These are phyloP conservation scores for Plenodomus tracheiphilus DNA, from an alignment of 2,329 filamentous ascomycete species.

Conservation along the genomic window DNA sequence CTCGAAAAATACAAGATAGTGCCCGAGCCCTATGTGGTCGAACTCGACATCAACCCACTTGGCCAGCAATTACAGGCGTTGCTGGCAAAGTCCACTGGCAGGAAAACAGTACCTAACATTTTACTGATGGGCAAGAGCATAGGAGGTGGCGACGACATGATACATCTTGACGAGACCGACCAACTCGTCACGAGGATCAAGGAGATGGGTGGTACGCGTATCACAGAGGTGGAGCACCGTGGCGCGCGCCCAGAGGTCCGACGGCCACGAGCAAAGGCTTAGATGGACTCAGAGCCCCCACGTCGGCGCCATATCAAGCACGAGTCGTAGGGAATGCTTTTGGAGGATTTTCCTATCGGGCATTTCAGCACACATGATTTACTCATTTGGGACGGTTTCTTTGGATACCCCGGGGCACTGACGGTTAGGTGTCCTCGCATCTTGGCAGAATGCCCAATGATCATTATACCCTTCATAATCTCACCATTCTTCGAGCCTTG, in stretches of 20 bases:
- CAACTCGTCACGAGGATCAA: constrained; percentile 72
- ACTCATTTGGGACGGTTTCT: neutral
- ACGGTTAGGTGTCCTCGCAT: constrained; percentile 4
- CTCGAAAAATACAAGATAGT: constrained; percentile 82
- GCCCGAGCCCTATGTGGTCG: constrained; percentile 83
- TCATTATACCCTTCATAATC: constrained; percentile 22
- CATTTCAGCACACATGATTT: neutral
- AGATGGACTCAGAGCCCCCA: neutral
- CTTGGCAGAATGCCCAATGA: constrained; percentile 4
- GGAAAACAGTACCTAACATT: constrained; percentile 88
- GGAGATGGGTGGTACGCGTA: constrained; percentile 70
- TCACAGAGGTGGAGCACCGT: constrained; percentile 44
- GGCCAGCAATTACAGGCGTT: constrained; percentile 73
- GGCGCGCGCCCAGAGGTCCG: constrained; percentile 13
- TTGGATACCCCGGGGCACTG: constrained; percentile 12
- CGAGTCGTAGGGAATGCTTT: neutral
- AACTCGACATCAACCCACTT: constrained; percentile 81
- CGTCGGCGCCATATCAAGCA: no score
- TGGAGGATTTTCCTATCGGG: no score
- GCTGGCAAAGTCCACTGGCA: constrained; percentile 73
- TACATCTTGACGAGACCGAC: constrained; percentile 64
- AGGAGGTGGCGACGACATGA: constrained; percentile 86
- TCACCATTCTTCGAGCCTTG: constrained; percentile 4
- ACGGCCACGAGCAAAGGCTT: constrained; percentile 10
- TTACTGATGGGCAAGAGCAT: constrained; percentile 86